Evolutionary conservation across 2,329 filamentous ascomycete genomes (phyloP), one percentile per base, ranked within the genome.

Genomic region (Aspergillus sp.): DNA sequence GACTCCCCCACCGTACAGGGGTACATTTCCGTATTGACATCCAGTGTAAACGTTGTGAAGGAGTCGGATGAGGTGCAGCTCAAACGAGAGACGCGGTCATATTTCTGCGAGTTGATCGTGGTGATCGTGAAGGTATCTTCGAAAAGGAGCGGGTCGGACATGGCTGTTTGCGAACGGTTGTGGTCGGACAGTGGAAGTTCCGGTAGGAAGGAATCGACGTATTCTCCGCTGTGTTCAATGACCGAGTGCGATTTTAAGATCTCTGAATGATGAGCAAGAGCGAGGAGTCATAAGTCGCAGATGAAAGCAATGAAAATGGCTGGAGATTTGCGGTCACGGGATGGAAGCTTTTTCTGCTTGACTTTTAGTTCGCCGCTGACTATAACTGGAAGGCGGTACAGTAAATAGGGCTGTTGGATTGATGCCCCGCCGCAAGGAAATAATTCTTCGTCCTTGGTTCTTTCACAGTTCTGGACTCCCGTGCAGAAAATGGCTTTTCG

Each of bases 11-110:
- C 73, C 35, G 74, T 67, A 58, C 86, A 81, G 2, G 87, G 87
- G 70, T 93, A 96, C 5, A 98, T 80, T 71, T 98, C 91, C 48
- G 81, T 85, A 75, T 97, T 96, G 71, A 97, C 82, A 72, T 98
- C 93, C 50, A 98, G 85, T 4, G 81, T 83, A 73, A 97, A 83
- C 53, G 81, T 77, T 29, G 86, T 87, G 53, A 81, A 76, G 58
- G 79, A 80, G 71, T 94, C 88, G 56, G 79, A 76, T 27, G 85
- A 91, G 44, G 79, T 86, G 63, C 82, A 89, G 46, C 75, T 81
- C 63, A 97, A 81, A 57, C 93, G 91, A 46, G 88, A 86, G 28
- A 96, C 91, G 54, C 91, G 88, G 73, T 97, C 93, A 72, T 98
- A 98, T 73, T 96, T 95, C 62, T 83, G 80, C 62, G 83, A 79